Base-by-base conservation (phyloP, 805 yeast genomes). In the Metschnikowia gelsemii region DNA sequence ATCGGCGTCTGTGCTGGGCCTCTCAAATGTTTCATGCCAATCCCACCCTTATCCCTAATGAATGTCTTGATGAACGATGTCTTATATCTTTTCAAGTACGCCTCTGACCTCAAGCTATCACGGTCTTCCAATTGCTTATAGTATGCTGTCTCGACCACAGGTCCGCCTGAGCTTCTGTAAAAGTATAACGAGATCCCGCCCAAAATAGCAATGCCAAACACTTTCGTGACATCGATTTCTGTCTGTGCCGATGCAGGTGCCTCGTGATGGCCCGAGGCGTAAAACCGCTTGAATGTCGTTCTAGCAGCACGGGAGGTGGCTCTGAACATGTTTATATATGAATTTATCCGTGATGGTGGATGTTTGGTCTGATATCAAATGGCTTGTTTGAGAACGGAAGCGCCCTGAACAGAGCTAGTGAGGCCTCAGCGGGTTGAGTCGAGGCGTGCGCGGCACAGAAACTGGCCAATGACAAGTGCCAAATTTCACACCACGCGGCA, bases 41-140 rank as follows among this genome's bases (percentile, higher is more conserved):
- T 62, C 38, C 75, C 75, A 38, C 75, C 73, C 51, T 65, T 68
- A 49, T 69, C 75, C 54, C 64, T 66, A 39, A 67, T 68, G 50
- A 62, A 65, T 9, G 58, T 64, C 55, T 66, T 67, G 46, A 68
- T 57, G 55, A 69, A 66, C n/a, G 73, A 68, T 8, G 64, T 56
- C 53, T 69, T 64, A 58, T 69, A 69, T 49, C 64, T 59, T 46
- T 62, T 62, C 41, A 58, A 50, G 57, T 63, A 65, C 42, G 61
- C 65, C 40, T 62, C 71, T 44, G 56, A 60, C 60, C 75, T 61
- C 48, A 58, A 54, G 46, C 55, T 56, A 11, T 45, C 57, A 39
- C 72, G 65, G 20, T 62, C 65, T 20, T 47, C 52, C 30, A 52
- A 59, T 34, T 56, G 56, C 28, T 66, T 63, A 55, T 68, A 69